A percentile compares a stretch with the other conserved stretches of the same genome.
Conservation (phyloP, 1,139 yeast species). For the Scheffersomyces lignicola region DNA sequence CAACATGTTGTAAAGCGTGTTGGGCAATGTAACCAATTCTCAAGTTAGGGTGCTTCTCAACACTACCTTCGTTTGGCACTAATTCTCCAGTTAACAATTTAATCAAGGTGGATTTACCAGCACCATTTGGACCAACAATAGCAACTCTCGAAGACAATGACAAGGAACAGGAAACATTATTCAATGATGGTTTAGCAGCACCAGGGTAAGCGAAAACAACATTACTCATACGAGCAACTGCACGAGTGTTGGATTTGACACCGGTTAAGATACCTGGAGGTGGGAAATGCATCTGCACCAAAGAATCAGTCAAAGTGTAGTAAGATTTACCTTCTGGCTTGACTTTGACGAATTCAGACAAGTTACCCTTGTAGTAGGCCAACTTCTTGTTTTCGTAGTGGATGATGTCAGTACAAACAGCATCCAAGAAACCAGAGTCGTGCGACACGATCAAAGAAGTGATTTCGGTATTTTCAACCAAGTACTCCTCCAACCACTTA, state of each 20-base stretch:
- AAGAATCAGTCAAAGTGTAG: constrained; percentile 91
- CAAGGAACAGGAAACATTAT: constrained; percentile 79
- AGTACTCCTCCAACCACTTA: constrained; percentile 88
- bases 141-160: constrained; percentile 95
- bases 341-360: constrained; percentile 86
- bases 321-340: constrained; percentile 97
- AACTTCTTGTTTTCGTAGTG: constrained; percentile 95
- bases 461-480: constrained; percentile 76
- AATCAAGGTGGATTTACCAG: constrained; percentile 95
- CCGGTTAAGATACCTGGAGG: constrained; percentile 97
- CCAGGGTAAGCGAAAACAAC: constrained; percentile 93
- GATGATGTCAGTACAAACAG: constrained; percentile 93
- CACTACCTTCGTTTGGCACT: constrained; percentile 81
- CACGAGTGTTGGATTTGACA: constrained; percentile 90
- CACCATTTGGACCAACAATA: constrained; percentile 96
- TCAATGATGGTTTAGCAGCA: constrained; percentile 77
- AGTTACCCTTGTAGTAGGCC: constrained; percentile 93
- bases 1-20: constrained; percentile 96
- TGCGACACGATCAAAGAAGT: constrained; percentile 96
- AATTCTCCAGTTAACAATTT: constrained; percentile 91
- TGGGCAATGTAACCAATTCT: constrained; percentile 99
- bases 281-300: constrained; percentile 97
- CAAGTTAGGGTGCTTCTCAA: constrained; percentile 96
- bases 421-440: constrained; percentile 95
- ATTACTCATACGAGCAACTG: constrained; percentile 87